These are phyloP conservation scores for Taxillus chinensis DNA, from an alignment of 164 flowering plant genomes.

Conservation along the genomic window DNA sequence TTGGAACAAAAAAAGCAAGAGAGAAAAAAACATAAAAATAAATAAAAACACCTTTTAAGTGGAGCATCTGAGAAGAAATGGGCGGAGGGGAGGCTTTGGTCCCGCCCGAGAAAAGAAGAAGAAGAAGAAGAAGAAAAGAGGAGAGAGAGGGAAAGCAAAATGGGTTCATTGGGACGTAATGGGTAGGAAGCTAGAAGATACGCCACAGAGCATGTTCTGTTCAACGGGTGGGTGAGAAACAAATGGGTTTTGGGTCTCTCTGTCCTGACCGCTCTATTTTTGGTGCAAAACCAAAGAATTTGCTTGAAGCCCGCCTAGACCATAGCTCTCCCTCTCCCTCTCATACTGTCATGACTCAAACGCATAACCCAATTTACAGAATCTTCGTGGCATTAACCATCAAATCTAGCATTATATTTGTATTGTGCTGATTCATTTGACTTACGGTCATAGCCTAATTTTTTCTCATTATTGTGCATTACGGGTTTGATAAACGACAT, in stretches of 20 bases:
- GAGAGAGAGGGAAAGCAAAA: not conserved
- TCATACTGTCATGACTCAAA: too few relatives aligned
- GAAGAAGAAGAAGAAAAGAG: not conserved
- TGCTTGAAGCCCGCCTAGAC: conserved; percentile 14
- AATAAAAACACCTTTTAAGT: not conserved
- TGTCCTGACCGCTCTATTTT: not conserved
- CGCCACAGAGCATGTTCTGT: not conserved
- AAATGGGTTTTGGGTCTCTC: not conserved
- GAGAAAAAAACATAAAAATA: too few relatives aligned
- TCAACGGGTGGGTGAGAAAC: not conserved
- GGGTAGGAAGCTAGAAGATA: not conserved
- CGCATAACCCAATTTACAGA: too few relatives aligned
- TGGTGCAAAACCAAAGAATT: conserved; percentile 15
- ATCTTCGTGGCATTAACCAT: too few relatives aligned
- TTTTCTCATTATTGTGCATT: too few relatives aligned
- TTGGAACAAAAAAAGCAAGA: not conserved
- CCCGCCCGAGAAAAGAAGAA: not conserved
- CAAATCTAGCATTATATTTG: too few relatives aligned
- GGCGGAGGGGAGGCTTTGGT: not conserved
- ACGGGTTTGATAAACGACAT: too few relatives aligned
- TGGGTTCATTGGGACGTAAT: not conserved
- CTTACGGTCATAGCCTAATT: too few relatives aligned
- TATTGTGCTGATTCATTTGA: too few relatives aligned
- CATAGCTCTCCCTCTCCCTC: too few relatives aligned
- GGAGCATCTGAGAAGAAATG: not conserved